Conservation (phyloP, 257 asterid genomes). For the Solanum megistacrolobum region DNA sequence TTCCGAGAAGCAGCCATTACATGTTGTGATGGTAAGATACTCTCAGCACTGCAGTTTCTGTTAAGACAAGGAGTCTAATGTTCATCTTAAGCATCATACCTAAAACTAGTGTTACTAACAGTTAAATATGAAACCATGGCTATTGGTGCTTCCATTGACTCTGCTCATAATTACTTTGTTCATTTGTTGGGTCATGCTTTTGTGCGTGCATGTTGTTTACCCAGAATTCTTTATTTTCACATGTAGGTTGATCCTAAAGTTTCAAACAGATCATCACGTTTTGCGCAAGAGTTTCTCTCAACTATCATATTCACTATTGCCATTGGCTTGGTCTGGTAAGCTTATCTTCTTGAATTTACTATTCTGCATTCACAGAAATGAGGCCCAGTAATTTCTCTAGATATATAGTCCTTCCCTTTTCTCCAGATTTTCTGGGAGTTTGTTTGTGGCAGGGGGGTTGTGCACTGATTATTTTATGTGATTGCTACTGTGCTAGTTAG, state of each 20-base stretch:
- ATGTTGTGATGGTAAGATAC: conserved; percentile 84
- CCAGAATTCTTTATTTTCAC: conserved; percentile 4
- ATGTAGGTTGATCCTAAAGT: conserved; percentile 79
- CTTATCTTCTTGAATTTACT: neutral
- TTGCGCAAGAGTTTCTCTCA: conserved; percentile 69
- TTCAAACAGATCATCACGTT: conserved; percentile 59
- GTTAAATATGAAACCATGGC: neutral
- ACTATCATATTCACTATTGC: conserved; percentile 74
- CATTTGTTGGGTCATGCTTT: neutral
- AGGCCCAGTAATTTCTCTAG: neutral
- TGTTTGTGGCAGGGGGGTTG: neutral
- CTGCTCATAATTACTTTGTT: neutral
- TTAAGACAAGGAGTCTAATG: neutral
- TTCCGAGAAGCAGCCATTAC: conserved; percentile 83
- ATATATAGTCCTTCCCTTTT: neutral
- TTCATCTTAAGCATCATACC: neutral
- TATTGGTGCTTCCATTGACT: neutral
- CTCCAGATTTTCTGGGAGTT: neutral
- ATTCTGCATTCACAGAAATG: neutral
- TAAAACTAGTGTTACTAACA: neutral
- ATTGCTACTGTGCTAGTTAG: neutral
- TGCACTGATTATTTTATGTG: neutral
- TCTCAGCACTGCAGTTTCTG: neutral
- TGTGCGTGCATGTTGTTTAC: neutral
- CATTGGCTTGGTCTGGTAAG: conserved; percentile 83